A percentile compares a stretch with the other conserved stretches of the same genome.
Conservation (phyloP, 495 filamentous ascomycete genomes). For the Talaromyces trachyspermus region DNA sequence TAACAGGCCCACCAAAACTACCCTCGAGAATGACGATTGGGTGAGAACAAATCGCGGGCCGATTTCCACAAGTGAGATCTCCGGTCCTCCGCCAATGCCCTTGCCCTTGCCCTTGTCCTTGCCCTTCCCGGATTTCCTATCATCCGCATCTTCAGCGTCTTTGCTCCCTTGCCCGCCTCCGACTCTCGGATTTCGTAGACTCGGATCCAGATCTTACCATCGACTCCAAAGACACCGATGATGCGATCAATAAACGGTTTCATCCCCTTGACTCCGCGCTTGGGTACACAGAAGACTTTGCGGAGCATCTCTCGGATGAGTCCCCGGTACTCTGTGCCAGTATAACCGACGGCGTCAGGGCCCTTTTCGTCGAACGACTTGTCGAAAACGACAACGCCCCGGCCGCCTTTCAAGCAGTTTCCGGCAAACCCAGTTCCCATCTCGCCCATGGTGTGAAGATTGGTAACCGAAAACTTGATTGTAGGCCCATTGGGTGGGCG, state of each 20-base stretch:
- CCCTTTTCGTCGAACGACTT: conserved; percentile 65
- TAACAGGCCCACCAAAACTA: conserved; percentile 90
- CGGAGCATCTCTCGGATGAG: conserved; percentile 65
- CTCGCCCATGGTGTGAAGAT: conserved; percentile 91
- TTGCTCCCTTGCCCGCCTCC: conserved; percentile 43
- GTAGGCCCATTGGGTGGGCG: conserved; percentile 95
- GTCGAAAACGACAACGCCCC: conserved; percentile 95
- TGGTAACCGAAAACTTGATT: conserved; percentile 57
- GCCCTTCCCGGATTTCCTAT: too few species aligned
- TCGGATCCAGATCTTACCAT: conserved; percentile 94
- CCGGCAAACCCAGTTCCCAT: conserved; percentile 73
- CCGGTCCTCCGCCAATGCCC: conserved; percentile 46
- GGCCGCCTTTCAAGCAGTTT: conserved; percentile 90
- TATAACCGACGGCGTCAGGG: conserved; percentile 29
- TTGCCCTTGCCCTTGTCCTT: conserved; percentile 27
- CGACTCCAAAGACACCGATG: conserved; percentile 83
- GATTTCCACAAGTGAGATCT: conserved; percentile 83
- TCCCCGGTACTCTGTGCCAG: conserved; percentile 37
- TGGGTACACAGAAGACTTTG: conserved; percentile 90
- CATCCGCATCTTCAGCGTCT: too few species aligned
- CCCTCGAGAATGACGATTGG: conserved; percentile 94
- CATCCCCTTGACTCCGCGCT: conserved; percentile 66
- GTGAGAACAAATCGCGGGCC: conserved; percentile 92
- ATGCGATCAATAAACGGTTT: conserved; percentile 97
- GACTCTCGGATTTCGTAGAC: conserved; percentile 90